Base-by-base conservation (phyloP, 2,329 filamentous ascomycete species). In the Didymosphaeria variabile region DNA sequence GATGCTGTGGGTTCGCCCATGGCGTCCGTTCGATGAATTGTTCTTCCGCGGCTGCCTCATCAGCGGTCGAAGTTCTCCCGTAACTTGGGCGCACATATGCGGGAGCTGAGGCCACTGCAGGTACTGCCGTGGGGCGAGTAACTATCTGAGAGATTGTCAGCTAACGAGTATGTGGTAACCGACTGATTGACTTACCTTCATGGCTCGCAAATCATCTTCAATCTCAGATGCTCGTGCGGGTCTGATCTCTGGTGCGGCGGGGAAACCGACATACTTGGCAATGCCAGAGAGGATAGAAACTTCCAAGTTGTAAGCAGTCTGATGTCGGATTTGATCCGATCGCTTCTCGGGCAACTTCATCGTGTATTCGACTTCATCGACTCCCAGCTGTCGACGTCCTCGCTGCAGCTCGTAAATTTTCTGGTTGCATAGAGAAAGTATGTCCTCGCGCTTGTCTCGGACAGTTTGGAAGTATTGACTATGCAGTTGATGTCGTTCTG, bases 221-320 rank as follows among this genome's bases (percentile, higher is more conserved):
- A 95, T 80, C 72, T 97, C 93, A 12, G 86, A 83, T 23, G 86
- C 79, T 40, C 90, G 89, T 29, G 92, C 91, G 45, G 91, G 86
- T 60, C 84, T 84, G 79, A 99, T 90, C 36, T 91, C 86, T 21
- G 95, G 95, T n/a, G 94, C 95, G 34, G 94, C 94, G 38, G 95
- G 95, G 79, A 99, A 99, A 26, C 95, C 95, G 72, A 97, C 90
- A 76, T 97, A 94, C 80, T 97, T 98, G 38, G 94, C 94, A 55
- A 98, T 85, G 40, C 94, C 94, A 6, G 94, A 90, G 59, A 99
- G 82, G 31, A 97, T 88, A 0, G 94, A 97, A 5, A 99, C 94
- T 77, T 99, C 95, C 67, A 91, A 91, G 77, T 97, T 98, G 81
- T 98, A 98, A 50, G 94, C 91, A 53, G 93, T 87, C 69, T 97